Conservation (phyloP, 2,329 filamentous ascomycete genomes). For the Zopfia rhizophila region DNA sequence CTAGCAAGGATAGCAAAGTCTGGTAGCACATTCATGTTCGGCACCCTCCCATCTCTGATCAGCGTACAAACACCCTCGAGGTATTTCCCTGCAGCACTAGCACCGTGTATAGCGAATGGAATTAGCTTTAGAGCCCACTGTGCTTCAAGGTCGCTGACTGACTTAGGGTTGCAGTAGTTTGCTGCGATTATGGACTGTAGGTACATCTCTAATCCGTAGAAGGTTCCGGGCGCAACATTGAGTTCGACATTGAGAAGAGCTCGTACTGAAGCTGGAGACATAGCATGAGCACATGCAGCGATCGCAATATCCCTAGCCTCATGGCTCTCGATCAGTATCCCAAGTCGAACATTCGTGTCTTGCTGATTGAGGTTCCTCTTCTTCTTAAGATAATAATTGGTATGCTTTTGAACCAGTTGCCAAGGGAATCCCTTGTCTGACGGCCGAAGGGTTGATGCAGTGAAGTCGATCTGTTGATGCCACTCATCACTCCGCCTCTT, state of each 20-base stretch:
- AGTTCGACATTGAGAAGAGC: conserved; percentile 35
- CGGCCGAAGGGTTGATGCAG: conserved; percentile 34
- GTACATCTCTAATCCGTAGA: conserved; percentile 39
- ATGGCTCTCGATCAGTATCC: conserved; percentile 31
- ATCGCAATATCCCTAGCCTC: conserved; percentile 39
- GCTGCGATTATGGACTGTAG: conserved; percentile 43
- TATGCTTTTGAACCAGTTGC: conserved; percentile 30
- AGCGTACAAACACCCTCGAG: conserved; percentile 35
- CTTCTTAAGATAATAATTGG: conserved; percentile 42
- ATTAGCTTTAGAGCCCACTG: conserved; percentile 37
- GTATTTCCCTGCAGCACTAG: conserved; percentile 33
- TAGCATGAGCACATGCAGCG: conserved; percentile 41
- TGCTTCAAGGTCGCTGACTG: conserved; percentile 39
- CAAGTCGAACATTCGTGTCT: conserved; percentile 34
- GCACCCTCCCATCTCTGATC: conserved; percentile 22
- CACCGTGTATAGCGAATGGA: conserved; percentile 35
- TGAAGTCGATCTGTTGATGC: conserved; percentile 37
- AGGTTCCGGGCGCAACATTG: conserved; percentile 38
- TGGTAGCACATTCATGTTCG: conserved; percentile 30
- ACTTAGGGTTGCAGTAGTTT: conserved; percentile 33
- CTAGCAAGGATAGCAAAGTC: conserved; percentile 34
- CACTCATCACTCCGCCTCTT: conserved; percentile 41
- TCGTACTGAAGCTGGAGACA: conserved; percentile 35
- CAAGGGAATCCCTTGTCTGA: conserved; percentile 39
- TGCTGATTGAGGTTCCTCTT: conserved; percentile 40